Base-by-base conservation (phyloP, 208 protist genomes). In the Trichomonas gallinae region DNA sequence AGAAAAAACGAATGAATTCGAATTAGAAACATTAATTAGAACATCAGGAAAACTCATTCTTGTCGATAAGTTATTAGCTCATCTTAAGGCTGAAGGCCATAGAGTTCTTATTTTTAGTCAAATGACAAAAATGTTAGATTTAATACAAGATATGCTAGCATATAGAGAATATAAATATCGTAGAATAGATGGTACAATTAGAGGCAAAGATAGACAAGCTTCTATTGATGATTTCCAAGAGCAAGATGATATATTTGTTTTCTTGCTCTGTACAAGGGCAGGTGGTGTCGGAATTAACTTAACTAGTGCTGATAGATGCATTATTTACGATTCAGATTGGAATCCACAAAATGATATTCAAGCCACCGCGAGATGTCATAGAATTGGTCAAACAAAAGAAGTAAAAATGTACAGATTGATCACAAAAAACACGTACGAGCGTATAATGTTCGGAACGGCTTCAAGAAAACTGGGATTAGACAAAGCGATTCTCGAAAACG, bases 241-340 rank as follows among this genome's bases (percentile, higher is more conserved):
- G 44, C 31, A 44, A 36, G 42, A 96, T 46, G 45, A 97, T 63
- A 97, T 97, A 83, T 99, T 99, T 97, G 98, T 98, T 96, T 99
- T 99, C 97, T 98, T 99, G 51, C 97, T 99, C 0, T 99, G 98
- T 0, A 99, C 99, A 49, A 98, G 99, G 45, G 98, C 98, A 13
- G 99, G 99, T 96, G 99, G 99, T 63, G 97, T 99, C 0, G 99
- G 99, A 26, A 97, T 99, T n/a, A 99, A 99, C 97, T 97, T 99
- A 23, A 99, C 98, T 48, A 40, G 97, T 49, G 99, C 99, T 11
- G 99, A 99, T 97, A 99, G 98, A 26, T 99, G 99, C 83, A 99
- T 99, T 51, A 99, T 99, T 97, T 99, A 99, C 97, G 99, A 99
- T 97, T 98, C 97, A 46, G 99, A 99, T 97, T 99, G 99, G 99